These are phyloP conservation scores for Themeda triandra DNA, from an alignment of 176 grass and related monocot species.

Conservation along the genomic window DNA sequence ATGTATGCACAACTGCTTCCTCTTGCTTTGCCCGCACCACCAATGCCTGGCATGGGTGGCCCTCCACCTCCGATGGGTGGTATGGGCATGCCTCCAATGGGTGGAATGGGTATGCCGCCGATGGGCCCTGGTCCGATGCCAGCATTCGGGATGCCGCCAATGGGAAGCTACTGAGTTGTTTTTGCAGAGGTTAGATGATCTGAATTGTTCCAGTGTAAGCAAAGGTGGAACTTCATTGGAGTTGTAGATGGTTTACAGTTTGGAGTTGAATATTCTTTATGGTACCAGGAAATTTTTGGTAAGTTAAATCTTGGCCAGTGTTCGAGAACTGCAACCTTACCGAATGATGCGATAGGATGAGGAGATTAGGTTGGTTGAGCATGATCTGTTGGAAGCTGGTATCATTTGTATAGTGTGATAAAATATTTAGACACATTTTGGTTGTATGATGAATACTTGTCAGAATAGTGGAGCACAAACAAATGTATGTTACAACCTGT, in stretches of 20 bases:
- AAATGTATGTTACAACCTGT: no score
- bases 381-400: background rate
- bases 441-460: background rate
- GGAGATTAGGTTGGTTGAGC: background rate
- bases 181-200: constrained; percentile 15
- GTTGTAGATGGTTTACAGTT: constrained; percentile 38
- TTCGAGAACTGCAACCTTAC: background rate
- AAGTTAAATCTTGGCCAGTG: background rate
- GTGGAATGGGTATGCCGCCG: constrained; percentile 53
- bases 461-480: no score
- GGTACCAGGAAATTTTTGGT: constrained; percentile 49
- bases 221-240: background rate
- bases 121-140: constrained; percentile 80
- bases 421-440: background rate
- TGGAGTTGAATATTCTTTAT: constrained; percentile 47
- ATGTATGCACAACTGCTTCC: constrained; percentile 96
- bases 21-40: constrained; percentile 84
- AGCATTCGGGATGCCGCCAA: constrained; percentile 67
- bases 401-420: background rate
- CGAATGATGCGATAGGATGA: background rate
- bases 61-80: constrained; percentile 57
- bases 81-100: constrained; percentile 86
- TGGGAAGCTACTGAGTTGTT: constrained; percentile 68
- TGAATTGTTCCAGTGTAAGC: background rate
- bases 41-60: constrained; percentile 64